Base-by-base conservation (phyloP, 2,329 filamentous ascomycete genomes). In the Colletotrichum sp. region DNA sequence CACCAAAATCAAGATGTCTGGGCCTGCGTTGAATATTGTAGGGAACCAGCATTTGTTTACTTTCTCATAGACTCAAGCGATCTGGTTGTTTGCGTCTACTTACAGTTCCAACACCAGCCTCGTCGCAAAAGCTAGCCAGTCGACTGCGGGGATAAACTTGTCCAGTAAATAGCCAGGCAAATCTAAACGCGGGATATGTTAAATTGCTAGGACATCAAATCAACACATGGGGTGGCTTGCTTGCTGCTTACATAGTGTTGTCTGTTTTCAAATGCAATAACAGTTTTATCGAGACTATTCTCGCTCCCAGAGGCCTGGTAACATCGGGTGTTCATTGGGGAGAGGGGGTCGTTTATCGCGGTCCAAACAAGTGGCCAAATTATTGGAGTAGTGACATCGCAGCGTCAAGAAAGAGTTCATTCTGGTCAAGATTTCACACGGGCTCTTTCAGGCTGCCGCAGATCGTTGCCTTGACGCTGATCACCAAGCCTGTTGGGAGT, bases 171-270 rank as follows among this genome's bases (percentile, higher is more conserved):
- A n/a, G n/a, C n/a, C n/a, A n/a, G n/a, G n/a, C 39, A 44, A 44
- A n/a, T 44, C 18, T 8, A 44, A 44, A n/a, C 8, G 3, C 3
- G 16, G 16, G 1, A n/a, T n/a, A n/a, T 44, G 39, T 18, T 44
- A 10, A 44, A 1, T 44, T 10, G 16, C 0, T 10, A 10, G 5
- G 0, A 44, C 3, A 10, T 44, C 0, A 10, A 4, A 6, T 18
- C 16, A 18, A 44, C 0, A 18, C 36, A 44, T 44, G 36, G 2
- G 36, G 18, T 10, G 8, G 1, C 36, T 18, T 44, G 5, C 8
- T 44, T 2, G 16, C 39, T 44, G 39, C 39, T 10, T n/a, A 8
- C 0, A 1, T 6, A n/a, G 0, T n/a, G 8, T 16, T 0, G 1
- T 10, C 16, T 44, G 16, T 18, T 5, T 10, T 44, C 39, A n/a